These are phyloP conservation scores for Caryopteris hybrid DNA, from an alignment of 305 asterid genomes.

Conservation along the genomic window DNA sequence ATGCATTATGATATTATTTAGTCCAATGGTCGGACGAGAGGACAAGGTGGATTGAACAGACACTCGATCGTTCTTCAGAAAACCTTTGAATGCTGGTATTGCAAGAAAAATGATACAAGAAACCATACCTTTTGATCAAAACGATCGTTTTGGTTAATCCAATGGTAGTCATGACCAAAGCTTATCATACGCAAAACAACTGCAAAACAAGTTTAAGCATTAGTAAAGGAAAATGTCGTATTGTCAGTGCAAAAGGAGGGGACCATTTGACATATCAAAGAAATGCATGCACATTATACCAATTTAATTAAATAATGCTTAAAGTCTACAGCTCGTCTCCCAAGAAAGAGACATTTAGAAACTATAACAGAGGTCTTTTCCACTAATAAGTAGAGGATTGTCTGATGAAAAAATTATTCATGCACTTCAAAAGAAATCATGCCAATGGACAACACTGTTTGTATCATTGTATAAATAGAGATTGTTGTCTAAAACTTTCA, in stretches of 20 bases:
- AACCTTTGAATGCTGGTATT: slow-evolving; percentile 4
- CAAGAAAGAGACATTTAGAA: neutral
- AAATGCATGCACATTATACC: slow-evolving; percentile 5
- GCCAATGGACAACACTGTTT: neutral
- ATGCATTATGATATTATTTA: slow-evolving; percentile 1
- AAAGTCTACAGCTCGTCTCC: slow-evolving; percentile 9
- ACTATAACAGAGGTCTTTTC: slow-evolving; percentile 10
- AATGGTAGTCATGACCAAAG: slow-evolving; percentile 95
- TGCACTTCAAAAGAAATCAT: neutral
- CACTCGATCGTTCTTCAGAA: slow-evolving; percentile 1
- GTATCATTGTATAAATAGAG: neutral
- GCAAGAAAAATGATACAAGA: slow-evolving; percentile 9
- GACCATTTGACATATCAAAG: neutral
- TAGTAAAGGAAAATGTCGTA: slow-evolving; percentile 10
- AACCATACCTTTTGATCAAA: slow-evolving; percentile 71
- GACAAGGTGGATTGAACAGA: neutral
- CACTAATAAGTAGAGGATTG: neutral
- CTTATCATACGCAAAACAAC: slow-evolving; percentile 98
- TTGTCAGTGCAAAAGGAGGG: slow-evolving; percentile 7
- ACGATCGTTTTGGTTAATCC: slow-evolving; percentile 52
- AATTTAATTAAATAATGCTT: slow-evolving; percentile 8
- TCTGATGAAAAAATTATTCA: neutral
- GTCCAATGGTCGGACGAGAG: too few relatives aligned
- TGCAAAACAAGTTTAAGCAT: slow-evolving; percentile 30
- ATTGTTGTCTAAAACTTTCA: neutral